These are phyloP conservation scores for Arthrobotrys musiformis DNA, from an alignment of 2,329 filamentous ascomycete genomes.

Conservation along the genomic window DNA sequence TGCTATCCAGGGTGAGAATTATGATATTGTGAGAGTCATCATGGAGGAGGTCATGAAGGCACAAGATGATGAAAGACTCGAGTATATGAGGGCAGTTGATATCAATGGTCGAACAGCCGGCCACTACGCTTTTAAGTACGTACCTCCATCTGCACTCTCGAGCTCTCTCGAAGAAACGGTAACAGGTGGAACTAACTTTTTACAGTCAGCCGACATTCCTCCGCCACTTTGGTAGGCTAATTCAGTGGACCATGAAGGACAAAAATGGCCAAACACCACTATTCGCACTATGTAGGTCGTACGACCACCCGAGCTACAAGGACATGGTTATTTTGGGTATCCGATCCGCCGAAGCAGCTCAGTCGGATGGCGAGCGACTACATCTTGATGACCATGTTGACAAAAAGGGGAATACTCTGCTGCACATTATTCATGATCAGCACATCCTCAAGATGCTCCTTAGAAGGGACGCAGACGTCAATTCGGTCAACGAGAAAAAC, in stretches of 20 bases:
- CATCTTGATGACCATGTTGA: constrained; percentile 95
- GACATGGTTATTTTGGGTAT: constrained; percentile 87
- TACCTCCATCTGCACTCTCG: not conserved
- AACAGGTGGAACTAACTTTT: constrained; percentile 12
- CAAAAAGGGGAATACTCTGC: constrained; percentile 87
- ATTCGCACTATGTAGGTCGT: constrained; percentile 93
- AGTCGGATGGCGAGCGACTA: constrained; percentile 80
- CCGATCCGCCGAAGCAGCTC: constrained; percentile 76
- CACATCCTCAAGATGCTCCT: constrained; percentile 80
- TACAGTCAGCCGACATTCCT: constrained; percentile 77
- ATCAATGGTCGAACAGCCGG: constrained; percentile 86
- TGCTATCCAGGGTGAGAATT: constrained; percentile 84
- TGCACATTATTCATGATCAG: constrained; percentile 94
- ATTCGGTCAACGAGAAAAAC: constrained; percentile 91
- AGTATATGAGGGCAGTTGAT: constrained; percentile 81
- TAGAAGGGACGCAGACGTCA: constrained; percentile 92
- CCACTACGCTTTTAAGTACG: constrained; percentile 89
- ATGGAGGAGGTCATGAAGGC: constrained; percentile 66
- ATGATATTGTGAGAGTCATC: constrained; percentile 78
- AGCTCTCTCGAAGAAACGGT: too few relatives aligned
- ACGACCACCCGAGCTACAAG: constrained; percentile 88
- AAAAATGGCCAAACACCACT: constrained; percentile 98
- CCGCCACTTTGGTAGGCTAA: constrained; percentile 75
- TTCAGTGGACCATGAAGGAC: constrained; percentile 91
- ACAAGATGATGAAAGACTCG: constrained; percentile 52